Percentiles rank a stretch among this genome's conserved stretches.
Conservation (phyloP, 768 basidiomycete species). For the Suillus variegatus region DNA sequence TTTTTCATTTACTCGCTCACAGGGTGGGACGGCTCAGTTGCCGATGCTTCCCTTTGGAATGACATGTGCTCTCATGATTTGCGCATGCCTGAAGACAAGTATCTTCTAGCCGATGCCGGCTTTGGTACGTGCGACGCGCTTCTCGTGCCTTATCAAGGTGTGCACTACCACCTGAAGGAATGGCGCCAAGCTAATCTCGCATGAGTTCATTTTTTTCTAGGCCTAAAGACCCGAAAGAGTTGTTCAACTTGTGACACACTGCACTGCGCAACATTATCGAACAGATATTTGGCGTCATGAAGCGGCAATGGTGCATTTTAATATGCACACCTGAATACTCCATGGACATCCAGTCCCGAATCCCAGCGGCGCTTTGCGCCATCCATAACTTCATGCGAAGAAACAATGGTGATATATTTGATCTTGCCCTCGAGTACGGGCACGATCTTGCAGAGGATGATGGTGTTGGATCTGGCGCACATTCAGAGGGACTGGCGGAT, state of each 20-base stretch:
- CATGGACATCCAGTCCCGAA: conserved; percentile 16
- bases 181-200: not conserved
- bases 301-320: conserved; percentile 14
- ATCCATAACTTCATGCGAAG: conserved; percentile 18
- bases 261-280: conserved; percentile 15
- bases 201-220: not conserved
- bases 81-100: conserved; percentile 25
- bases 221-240: conserved; percentile 1
- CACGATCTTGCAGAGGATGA: too few species aligned
- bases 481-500: too few species aligned
- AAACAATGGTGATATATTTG: too few species aligned
- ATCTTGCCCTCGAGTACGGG: too few species aligned
- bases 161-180: too few species aligned
- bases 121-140: too few species aligned
- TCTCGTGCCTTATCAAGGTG: too few species aligned
- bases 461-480: too few species aligned
- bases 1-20: conserved; percentile 11
- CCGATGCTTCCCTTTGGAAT: conserved; percentile 13
- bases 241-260: conserved; percentile 1
- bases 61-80: conserved; percentile 7
- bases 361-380: conserved; percentile 22
- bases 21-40: conserved; percentile 15
- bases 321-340: conserved; percentile 13
- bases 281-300: conserved; percentile 25
- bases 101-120: too few species aligned